Conservation (phyloP, 345 rosid species). For the Acer campestre region DNA sequence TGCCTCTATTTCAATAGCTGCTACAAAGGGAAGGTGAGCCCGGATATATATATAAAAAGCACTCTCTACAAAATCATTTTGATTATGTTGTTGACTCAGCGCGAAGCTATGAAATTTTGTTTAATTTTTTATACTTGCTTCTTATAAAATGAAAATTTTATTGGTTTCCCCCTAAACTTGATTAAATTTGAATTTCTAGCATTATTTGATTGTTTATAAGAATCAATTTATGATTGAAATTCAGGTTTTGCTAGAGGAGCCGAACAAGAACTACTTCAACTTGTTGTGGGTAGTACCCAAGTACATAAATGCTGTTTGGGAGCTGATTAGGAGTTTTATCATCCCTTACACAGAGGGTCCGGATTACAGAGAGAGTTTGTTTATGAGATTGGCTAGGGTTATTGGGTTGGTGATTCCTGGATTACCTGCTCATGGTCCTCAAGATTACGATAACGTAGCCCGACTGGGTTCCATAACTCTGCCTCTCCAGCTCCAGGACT, state of each 20-base stretch:
- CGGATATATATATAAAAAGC: background rate
- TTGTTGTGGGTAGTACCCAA: conserved; percentile 49
- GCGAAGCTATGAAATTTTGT: no score
- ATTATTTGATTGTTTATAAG: no score
- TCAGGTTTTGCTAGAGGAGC: conserved; percentile 58
- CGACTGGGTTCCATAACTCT: conserved; percentile 41
- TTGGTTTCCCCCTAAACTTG: no score
- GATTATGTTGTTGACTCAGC: background rate
- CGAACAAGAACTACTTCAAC: conserved; percentile 69
- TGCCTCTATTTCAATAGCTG: conserved; percentile 45
- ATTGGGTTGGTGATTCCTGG: conserved; percentile 58
- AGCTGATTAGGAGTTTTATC: conserved; percentile 56
- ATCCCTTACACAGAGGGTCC: conserved; percentile 44
- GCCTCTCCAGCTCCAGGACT: background rate
- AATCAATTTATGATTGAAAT: background rate
- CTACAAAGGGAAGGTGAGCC: conserved; percentile 47
- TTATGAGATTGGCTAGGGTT: conserved; percentile 42
- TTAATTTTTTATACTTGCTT: no score
- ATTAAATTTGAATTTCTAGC: no score
- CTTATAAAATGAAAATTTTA: no score
- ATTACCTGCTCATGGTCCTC: conserved; percentile 55
- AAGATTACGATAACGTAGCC: conserved; percentile 59
- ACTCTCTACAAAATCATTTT: no score
- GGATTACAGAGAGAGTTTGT: conserved; percentile 56
- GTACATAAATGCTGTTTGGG: conserved; percentile 55